Evolutionary conservation across 2,329 filamentous ascomycete genomes (phyloP), one percentile per base, ranked within the genome.

Genomic region (Pseudocercospora macadamiae): DNA sequence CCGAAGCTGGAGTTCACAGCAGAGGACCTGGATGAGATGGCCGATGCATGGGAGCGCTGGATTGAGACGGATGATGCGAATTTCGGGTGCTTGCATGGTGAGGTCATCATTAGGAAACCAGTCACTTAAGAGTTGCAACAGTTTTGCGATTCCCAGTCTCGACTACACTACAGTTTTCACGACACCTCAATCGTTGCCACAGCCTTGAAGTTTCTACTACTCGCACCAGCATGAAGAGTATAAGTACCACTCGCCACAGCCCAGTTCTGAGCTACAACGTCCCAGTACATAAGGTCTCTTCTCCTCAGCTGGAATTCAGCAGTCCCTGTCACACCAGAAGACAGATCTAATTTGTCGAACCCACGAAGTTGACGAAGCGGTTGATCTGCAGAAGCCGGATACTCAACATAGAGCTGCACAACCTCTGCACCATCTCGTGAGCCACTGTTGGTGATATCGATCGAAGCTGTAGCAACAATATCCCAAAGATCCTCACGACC

Each of bases 271-370:
- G 77, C 73, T 1, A 71, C 80, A 0, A 83, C 78, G 66, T 96
- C 90, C 93, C 93, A 97, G 78, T 91, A 95, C 72, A 88, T 91
- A 56, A 97, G 66, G 70, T 97, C 93, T 56, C 91, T 86, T 36
- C 93, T 83, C 5, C 19, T n/a, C n/a, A 39, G 19, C 5, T 86
- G 91, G 54, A 97, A 75, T 12, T 86, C 82, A 0, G 85, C 86
- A 1, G 74, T 80, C 78, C 95, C 96, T 2, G 81, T 84, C 3
- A 78, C 81, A 52, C 82, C 85, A 74, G 85, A 74, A n/a, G 90
- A 90, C 0, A 90, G 83, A 3, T 83, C 79, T 59, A 96, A 75
- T 47, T 90, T 85, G 58, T 96, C 90, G 69, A 97, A 97, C 42
- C 87, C 88, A n/a, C 36, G 16, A n/a, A 39, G 19, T 18, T 39